Conservation (phyloP, 225 moss, liverwort and hornwort genomes). For the Sphagnum tenellum region DNA sequence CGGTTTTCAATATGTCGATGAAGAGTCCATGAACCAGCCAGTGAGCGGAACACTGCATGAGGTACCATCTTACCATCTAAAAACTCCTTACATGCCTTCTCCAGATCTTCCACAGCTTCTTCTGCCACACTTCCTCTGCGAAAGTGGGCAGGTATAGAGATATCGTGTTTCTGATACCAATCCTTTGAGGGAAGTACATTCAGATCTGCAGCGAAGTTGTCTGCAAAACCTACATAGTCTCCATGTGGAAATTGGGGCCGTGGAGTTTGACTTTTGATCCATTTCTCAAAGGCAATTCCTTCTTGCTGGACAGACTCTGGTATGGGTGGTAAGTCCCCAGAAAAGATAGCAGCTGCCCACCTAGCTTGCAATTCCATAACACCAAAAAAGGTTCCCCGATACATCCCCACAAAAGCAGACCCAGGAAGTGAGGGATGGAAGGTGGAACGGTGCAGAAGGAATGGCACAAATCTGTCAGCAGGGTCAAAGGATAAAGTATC, state of each 20-base stretch:
- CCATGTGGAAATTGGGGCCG: constrained; percentile 13
- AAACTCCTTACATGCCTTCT: constrained; percentile 12
- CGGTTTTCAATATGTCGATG: constrained; percentile 13
- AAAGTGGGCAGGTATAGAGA: constrained; percentile 14
- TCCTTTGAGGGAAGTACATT: constrained; percentile 9
- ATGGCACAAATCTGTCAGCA: constrained; percentile 4
- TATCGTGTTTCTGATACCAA: constrained; percentile 11
- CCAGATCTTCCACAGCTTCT: constrained; percentile 5
- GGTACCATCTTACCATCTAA: constrained; percentile 17
- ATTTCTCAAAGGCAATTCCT: constrained; percentile 3
- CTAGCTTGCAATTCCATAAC: constrained; percentile 13
- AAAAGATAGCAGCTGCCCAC: constrained; percentile 17
- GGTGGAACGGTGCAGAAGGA: constrained; percentile 12
- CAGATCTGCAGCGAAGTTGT: constrained; percentile 9
- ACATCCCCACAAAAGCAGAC: constrained; percentile 9
- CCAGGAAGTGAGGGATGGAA: constrained; percentile 16
- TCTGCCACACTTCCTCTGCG: constrained; percentile 7
- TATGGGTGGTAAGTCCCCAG: constrained; percentile 13
- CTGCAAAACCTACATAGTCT: constrained; percentile 7
- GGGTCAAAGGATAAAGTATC: constrained; percentile 7
- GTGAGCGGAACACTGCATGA: constrained; percentile 7
- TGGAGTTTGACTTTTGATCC: constrained; percentile 1
- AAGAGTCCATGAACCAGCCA: constrained; percentile 13
- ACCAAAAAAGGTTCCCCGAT: constrained; percentile 5
- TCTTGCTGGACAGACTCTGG: constrained; percentile 11